Base-by-base conservation (phyloP, 148 eudicot species). In the Cornus controversa region DNA sequence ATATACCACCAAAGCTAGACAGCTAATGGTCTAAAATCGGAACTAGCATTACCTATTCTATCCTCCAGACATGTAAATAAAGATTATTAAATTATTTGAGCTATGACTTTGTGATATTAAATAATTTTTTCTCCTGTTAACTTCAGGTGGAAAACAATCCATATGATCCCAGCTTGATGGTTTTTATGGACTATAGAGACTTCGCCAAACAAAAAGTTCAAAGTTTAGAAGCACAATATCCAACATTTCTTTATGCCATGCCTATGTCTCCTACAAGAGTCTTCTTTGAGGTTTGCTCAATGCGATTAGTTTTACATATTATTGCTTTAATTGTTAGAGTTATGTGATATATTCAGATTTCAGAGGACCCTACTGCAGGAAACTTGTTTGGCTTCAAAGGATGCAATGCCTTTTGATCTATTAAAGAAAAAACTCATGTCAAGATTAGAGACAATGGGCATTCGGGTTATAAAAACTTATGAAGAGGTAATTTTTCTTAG, bases 151-250 rank as follows among this genome's bases (percentile, higher is more conserved):
- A 91, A 87, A 89, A 80, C 80, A 83, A 89, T 83, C 97, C 97
- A 64, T 95, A 90, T 82, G 97, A 95, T 69, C 96, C 97, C 70
- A 89, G 79, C 75, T 76, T 95, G 82, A 95, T 95, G 99, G 99
- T 95, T 78, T 95, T 95, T 86, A 95, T 95, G 99, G 99, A 95
- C 81, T 95, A 95, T 70, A 89, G 99, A 86, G 94, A 95, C 82
- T 88, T 84, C 84, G 75, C 73, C 73, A 86, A 89, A 80, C 83
- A 83, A 72, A 85, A 86, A 76, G 78, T 66, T 75, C 80, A 86
- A 47, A 70, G 86, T 24, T 62, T 80, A 2, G 97, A 95, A 86
- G 88, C 91, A 77, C 79, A 90, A 75, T 91, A 91, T 87, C 99
- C 99, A 42, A 93, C 99, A 67, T 95, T 95, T 88, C 90, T 95